phyloP scores from a whole-genome alignment of 2,329 filamentous ascomycete species.

The Aspergillus glaucus region DNA sequence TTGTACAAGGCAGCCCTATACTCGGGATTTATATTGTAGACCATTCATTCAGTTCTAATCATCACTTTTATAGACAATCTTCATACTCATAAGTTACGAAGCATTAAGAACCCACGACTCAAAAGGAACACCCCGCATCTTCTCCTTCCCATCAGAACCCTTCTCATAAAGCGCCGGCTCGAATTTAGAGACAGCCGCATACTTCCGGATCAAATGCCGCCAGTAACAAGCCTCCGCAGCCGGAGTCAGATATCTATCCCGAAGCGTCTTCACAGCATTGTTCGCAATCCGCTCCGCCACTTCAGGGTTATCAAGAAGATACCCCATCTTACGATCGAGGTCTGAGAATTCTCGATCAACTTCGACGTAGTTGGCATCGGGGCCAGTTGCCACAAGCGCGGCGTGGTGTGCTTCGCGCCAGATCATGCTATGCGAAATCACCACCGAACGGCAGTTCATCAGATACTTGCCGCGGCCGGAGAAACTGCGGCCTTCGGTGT shows the following conservation, averaged over 20 bases:
- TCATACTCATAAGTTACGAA: not conserved
- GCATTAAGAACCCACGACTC: constrained; percentile 35
- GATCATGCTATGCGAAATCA: constrained; percentile 43
- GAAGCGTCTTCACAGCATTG: constrained; percentile 44
- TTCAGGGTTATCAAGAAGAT: constrained; percentile 38
- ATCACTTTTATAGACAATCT: not conserved
- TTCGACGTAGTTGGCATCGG: constrained; percentile 46
- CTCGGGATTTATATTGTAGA: too few species aligned
- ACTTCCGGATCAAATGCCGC: constrained; percentile 41
- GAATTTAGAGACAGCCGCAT: constrained; percentile 35
- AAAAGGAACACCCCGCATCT: constrained; percentile 31
- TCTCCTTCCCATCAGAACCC: constrained; percentile 21
- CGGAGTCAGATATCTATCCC: constrained; percentile 49
- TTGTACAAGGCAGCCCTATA: too few species aligned
- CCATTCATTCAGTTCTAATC: too few species aligned
- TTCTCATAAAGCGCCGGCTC: constrained; percentile 31
- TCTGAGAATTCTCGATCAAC: constrained; percentile 53
- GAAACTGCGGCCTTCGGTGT: constrained; percentile 50
- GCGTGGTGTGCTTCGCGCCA: constrained; percentile 47
- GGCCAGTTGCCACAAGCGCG: constrained; percentile 39
- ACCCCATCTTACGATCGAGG: constrained; percentile 39
- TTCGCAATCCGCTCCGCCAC: constrained; percentile 46
- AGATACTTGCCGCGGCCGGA: constrained; percentile 51
- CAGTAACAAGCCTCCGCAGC: constrained; percentile 53
- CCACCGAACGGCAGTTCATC: constrained; percentile 46